phyloP scores from a whole-genome alignment of 1,139 yeast genomes.

The Hyphopichia fennica region DNA sequence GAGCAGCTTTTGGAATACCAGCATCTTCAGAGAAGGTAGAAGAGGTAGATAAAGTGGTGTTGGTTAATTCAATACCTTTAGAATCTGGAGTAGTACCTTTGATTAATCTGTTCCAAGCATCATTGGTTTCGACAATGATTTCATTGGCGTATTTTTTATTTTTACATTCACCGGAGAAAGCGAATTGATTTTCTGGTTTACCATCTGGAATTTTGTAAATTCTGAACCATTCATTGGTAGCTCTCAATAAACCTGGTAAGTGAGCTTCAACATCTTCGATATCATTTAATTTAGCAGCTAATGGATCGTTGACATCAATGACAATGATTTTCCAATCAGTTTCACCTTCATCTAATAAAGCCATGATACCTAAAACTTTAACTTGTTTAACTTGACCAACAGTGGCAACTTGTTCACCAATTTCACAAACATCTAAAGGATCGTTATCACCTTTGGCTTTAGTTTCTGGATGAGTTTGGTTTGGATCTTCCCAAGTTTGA shows the following conservation, averaged over 20 bases:
- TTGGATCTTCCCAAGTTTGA: conserved; percentile 92
- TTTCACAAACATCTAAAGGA: conserved; percentile 95
- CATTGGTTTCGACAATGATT: conserved; percentile 71
- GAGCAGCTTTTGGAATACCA: conserved; percentile 67
- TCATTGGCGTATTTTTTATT: conserved; percentile 69
- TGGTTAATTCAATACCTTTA: conserved; percentile 62
- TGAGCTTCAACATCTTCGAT: conserved; percentile 78
- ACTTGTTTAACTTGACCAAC: conserved; percentile 81
- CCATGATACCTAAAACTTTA: conserved; percentile 90
- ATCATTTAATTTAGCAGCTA: conserved; percentile 72
- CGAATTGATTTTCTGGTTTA: conserved; percentile 83
- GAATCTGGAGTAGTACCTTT: conserved; percentile 50
- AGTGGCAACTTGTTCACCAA: conserved; percentile 69
- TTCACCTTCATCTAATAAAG: conserved; percentile 95
- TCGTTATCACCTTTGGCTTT: conserved; percentile 92
- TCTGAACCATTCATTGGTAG: conserved; percentile 91
- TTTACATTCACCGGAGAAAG: conserved; percentile 79
- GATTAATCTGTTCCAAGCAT: conserved; percentile 74
- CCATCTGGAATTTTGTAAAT: conserved; percentile 95
- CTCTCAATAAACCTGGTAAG: conserved; percentile 83
- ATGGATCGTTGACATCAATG: conserved; percentile 78
- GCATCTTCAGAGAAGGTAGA: conserved; percentile 51
- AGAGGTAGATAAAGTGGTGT: conserved; percentile 68
- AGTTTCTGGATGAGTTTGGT: conserved; percentile 65
- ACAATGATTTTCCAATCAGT: conserved; percentile 96